These are phyloP conservation scores for Byssothecium circinans DNA, from an alignment of 2,329 filamentous ascomycete species.

Conservation along the genomic window DNA sequence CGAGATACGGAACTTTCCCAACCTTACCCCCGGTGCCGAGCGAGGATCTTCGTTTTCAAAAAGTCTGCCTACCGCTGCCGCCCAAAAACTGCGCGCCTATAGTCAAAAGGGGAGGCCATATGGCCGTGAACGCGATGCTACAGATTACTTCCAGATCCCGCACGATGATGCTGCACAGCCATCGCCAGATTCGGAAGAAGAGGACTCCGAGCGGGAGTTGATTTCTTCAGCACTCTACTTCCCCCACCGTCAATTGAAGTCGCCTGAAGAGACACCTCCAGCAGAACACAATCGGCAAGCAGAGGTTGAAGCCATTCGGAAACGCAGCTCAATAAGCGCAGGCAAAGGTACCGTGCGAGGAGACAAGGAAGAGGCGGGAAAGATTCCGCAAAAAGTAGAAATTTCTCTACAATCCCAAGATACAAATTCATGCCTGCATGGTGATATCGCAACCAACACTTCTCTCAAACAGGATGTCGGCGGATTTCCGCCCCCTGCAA, in stretches of 20 bases:
- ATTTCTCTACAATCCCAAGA: constrained; percentile 63
- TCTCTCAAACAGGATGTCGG: constrained; percentile 43
- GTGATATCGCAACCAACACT: constrained; percentile 53
- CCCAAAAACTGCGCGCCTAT: constrained; percentile 36
- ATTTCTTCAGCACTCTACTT: constrained; percentile 85
- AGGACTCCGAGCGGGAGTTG: constrained; percentile 77
- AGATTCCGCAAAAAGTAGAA: constrained; percentile 58
- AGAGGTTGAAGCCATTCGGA: constrained; percentile 29
- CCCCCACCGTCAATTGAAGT: constrained; percentile 65
- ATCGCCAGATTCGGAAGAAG: constrained; percentile 50
- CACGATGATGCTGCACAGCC: constrained; percentile 22
- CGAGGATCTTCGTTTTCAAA: constrained; percentile 56
- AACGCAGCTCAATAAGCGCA: constrained; percentile 28
- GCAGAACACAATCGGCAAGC: constrained; percentile 27
- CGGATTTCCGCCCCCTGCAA: constrained; percentile 40
- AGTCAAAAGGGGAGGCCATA: constrained; percentile 14
- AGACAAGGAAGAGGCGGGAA: constrained; percentile 32
- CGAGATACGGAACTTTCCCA: constrained; percentile 59
- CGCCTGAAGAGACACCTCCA: constrained; percentile 40
- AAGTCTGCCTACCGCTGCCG: constrained; percentile 45
- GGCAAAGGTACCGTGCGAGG: constrained; percentile 33
- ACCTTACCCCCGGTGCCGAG: constrained; percentile 51
- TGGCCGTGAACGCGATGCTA: constrained; percentile 20
- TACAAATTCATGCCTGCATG: constrained; percentile 63
- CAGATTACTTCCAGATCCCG: constrained; percentile 34